Evolutionary conservation across 1,284 basidiomycete genomes (phyloP).

Genomic region (Malassezia caprae): DNA sequence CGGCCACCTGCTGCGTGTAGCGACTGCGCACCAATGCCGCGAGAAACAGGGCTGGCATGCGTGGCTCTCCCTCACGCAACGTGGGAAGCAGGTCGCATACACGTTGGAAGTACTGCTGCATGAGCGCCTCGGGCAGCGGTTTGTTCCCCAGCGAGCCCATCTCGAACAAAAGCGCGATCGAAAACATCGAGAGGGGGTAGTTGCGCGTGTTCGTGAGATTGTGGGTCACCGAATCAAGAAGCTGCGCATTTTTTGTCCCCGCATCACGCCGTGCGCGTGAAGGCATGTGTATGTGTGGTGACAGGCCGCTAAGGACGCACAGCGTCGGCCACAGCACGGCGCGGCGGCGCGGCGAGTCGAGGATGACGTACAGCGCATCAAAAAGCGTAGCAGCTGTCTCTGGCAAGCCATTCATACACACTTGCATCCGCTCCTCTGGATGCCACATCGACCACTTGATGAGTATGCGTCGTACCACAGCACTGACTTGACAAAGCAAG

Average conservation of each 20-base stretch:
- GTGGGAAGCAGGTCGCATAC: not conserved
- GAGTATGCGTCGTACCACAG: slow-evolving; percentile 1
- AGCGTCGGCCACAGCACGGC: slow-evolving; percentile 10
- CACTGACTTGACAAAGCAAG: not conserved
- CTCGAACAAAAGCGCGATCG: not conserved
- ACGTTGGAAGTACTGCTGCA: not conserved
- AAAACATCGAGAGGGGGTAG: not conserved
- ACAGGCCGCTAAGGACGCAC: not conserved
- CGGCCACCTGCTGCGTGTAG: not conserved
- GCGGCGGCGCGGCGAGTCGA: slow-evolving; percentile 2
- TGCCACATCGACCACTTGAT: slow-evolving; percentile 1
- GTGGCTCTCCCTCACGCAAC: not conserved
- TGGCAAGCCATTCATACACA: not conserved
- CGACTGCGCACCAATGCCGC: not conserved
- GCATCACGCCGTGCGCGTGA: slow-evolving; percentile 4
- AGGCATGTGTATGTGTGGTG: not conserved
- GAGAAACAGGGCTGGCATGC: not conserved
- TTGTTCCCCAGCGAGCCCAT: not conserved
- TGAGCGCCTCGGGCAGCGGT: not conserved
- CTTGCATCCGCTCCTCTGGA: not conserved
- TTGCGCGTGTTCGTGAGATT: not conserved
- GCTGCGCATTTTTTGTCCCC: not conserved
- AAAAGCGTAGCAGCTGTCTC: not conserved
- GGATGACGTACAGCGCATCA: not conserved
- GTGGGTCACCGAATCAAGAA: slow-evolving; percentile 1